Percentiles rank a stretch among this genome's conserved stretches.
Evolutionary conservation across 345 rosid species (phyloP).

Genomic region (Garcia nutans): DNA sequence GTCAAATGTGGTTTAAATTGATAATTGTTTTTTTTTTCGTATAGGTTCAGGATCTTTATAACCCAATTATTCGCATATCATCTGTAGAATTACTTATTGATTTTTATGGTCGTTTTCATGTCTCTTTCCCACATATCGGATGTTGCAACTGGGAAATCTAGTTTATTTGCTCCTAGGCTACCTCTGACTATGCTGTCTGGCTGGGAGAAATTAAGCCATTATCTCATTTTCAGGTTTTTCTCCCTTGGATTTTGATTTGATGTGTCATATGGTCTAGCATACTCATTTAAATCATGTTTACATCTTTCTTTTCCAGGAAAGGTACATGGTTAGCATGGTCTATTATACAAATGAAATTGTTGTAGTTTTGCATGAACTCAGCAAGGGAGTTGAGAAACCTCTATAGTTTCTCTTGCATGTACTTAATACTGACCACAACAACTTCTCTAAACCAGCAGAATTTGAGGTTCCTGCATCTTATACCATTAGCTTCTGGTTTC

Average conservation of each 20-base stretch:
- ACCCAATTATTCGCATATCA: background rate
- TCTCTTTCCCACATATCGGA: slow-evolving; percentile 48
- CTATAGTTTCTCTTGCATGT: slow-evolving; percentile 75
- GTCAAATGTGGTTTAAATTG: background rate
- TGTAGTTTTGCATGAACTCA: slow-evolving; percentile 48
- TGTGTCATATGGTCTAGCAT: slow-evolving; percentile 14
- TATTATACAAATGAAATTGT: slow-evolving; percentile 68
- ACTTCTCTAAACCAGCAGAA: slow-evolving; percentile 75
- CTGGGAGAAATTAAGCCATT: slow-evolving; percentile 77
- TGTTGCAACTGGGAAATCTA: slow-evolving; percentile 67
- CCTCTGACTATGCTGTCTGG: slow-evolving; percentile 91
- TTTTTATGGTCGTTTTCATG: background rate
- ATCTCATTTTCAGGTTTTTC: slow-evolving; percentile 60
- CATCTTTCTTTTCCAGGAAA: slow-evolving; percentile 51
- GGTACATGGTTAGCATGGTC: slow-evolving; percentile 65
- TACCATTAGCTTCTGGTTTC: slow-evolving; percentile 13
- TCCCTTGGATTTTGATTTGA: slow-evolving; percentile 1
- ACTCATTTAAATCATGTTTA: slow-evolving; percentile 6
- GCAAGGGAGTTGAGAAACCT: slow-evolving; percentile 57
- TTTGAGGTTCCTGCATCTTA: slow-evolving; percentile 56
- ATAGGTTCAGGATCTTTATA: background rate
- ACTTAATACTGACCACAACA: slow-evolving; percentile 80
- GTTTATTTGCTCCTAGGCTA: slow-evolving; percentile 78
- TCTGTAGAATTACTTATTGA: background rate
- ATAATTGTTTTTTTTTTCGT: background rate